A percentile compares a stretch with the other conserved stretches of the same genome.
phyloP scores from a whole-genome alignment of 148 eudicot genomes.

The Mesembryanthemum crystallinum region DNA sequence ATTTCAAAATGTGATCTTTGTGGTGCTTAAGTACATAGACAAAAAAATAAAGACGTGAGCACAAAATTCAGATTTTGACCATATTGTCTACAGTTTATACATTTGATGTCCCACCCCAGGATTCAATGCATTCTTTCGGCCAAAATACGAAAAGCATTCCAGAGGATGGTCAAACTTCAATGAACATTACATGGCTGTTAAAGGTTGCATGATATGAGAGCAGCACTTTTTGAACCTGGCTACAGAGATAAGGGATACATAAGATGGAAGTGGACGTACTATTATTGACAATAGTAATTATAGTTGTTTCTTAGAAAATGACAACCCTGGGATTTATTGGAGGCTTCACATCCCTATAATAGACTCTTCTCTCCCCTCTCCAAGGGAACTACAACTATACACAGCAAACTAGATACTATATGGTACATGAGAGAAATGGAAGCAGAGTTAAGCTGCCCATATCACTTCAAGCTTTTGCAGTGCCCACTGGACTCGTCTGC shows the following conservation, averaged over 20 bases:
- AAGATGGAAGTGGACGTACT: constrained; percentile 3
- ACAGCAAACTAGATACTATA: constrained; percentile 42
- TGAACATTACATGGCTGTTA: too few species aligned
- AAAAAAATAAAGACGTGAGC: too few species aligned
- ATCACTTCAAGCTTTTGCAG: constrained; percentile 2
- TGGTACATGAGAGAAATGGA: constrained; percentile 34
- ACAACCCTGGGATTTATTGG: constrained; percentile 36
- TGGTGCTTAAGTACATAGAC: too few species aligned
- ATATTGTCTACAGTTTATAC: too few species aligned
- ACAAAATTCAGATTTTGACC: too few species aligned
- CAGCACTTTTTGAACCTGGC: neutral
- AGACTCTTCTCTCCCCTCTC: constrained; percentile 22
- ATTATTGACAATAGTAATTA: constrained; percentile 24
- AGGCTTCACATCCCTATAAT: constrained; percentile 32
- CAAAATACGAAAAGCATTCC: neutral
- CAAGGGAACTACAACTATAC: constrained; percentile 35
- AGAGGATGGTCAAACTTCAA: neutral
- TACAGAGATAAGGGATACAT: neutral
- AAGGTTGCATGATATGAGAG: neutral
- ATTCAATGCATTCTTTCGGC: too few species aligned
- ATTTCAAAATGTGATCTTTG: too few species aligned
- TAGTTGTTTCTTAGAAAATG: constrained; percentile 16
- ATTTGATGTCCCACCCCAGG: too few species aligned
- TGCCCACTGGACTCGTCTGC: constrained; percentile 16
- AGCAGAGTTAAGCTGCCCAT: constrained; percentile 18